These are phyloP conservation scores for Colletotrichum sp. DNA, from an alignment of 2,329 filamentous ascomycete species.

Conservation along the genomic window DNA sequence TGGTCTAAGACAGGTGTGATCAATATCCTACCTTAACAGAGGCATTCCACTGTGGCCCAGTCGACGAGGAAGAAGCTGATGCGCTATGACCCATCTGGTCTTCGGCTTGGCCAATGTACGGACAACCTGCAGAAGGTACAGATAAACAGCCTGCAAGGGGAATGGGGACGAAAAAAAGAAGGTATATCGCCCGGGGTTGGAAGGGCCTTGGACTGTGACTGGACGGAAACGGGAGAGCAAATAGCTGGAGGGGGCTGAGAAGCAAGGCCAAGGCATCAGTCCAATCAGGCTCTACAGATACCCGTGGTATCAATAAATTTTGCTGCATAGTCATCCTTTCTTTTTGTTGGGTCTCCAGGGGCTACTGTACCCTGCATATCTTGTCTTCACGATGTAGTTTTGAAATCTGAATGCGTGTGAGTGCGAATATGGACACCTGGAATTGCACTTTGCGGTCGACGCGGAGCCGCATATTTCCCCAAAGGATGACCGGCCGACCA, in stretches of 20 bases:
- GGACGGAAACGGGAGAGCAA: not conserved
- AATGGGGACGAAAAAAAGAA: not conserved
- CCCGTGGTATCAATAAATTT: not conserved
- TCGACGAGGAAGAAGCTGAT: not conserved
- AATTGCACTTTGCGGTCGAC: not conserved
- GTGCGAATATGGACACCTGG: not conserved
- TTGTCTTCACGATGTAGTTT: not conserved
- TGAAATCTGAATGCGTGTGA: not conserved
- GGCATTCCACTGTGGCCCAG: not conserved
- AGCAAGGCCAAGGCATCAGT: not conserved
- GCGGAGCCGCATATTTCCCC: not conserved
- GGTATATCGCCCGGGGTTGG: not conserved
- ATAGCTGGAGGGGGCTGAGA: not conserved
- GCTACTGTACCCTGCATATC: not conserved
- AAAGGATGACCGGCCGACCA: not conserved
- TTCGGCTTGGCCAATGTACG: not conserved
- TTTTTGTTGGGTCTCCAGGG: not conserved
- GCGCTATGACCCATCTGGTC: not conserved
- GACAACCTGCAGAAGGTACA: not conserved
- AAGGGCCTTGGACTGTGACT: not conserved
- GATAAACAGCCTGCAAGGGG: not conserved
- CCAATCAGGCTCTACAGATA: not conserved
- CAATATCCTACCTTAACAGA: not conserved
- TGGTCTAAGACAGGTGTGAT: not conserved
- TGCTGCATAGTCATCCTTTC: not conserved